Conservation (phyloP, 1,284 basidiomycete genomes). For the Phylloboletellus chloephorus region DNA sequence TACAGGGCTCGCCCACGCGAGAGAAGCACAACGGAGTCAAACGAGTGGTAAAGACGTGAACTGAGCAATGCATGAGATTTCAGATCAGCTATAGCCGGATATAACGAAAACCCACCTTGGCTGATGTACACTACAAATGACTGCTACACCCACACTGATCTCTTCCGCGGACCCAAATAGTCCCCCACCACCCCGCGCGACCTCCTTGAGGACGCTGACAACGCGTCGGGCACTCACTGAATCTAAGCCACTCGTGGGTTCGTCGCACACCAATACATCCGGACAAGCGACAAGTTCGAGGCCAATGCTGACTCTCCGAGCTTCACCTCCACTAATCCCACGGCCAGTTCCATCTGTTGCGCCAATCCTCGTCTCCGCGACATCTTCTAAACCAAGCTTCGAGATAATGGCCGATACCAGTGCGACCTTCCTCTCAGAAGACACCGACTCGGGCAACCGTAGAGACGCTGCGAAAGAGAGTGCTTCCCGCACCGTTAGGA, state of each 20-base stretch:
- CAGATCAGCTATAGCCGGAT: neutral
- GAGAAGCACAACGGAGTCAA: conserved; percentile 77
- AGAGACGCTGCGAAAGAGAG: conserved; percentile 80
- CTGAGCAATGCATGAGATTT: conserved; percentile 30
- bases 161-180: conserved; percentile 22
- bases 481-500: conserved; percentile 79
- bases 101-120: conserved; percentile 49
- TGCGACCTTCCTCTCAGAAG: conserved; percentile 59
- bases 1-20: conserved; percentile 77
- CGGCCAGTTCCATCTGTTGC: conserved; percentile 45
- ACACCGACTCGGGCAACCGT: conserved; percentile 76
- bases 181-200: conserved; percentile 56
- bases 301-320: conserved; percentile 79
- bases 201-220: conserved; percentile 65
- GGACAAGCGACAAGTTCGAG: conserved; percentile 77
- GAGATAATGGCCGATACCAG: conserved; percentile 66
- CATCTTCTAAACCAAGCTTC: conserved; percentile 67
- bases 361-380: conserved; percentile 76
- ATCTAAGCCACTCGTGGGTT: conserved; percentile 80
- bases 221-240: conserved; percentile 83
- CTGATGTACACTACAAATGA: conserved; percentile 86
- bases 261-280: conserved; percentile 78
- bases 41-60: conserved; percentile 79
- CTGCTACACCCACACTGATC: conserved; percentile 39
- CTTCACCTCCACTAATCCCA: conserved; percentile 84